Conservation (phyloP, 495 filamentous ascomycete genomes). For the Penicillium verhagenii region DNA sequence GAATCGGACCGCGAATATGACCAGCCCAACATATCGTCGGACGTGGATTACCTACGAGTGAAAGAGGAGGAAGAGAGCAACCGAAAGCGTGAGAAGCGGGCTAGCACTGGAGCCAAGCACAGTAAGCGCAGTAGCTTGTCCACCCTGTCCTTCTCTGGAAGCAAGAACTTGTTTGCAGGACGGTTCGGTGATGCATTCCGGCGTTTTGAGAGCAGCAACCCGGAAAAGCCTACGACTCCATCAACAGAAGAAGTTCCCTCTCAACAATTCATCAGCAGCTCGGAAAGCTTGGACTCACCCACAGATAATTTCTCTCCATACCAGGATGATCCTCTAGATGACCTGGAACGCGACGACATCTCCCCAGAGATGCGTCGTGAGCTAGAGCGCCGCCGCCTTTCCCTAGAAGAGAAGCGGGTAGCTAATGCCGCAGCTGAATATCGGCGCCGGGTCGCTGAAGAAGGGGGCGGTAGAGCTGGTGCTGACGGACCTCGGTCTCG, state of each 20-base stretch:
- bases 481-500: slow-evolving; percentile 55
- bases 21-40: slow-evolving; percentile 68
- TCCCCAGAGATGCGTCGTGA: slow-evolving; percentile 89
- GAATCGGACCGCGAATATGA: slow-evolving; percentile 38
- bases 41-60: slow-evolving; percentile 81
- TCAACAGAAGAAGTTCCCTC: slow-evolving; percentile 35
- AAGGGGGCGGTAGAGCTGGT: slow-evolving; percentile 50
- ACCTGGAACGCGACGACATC: slow-evolving; percentile 66
- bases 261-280: not conserved
- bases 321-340: slow-evolving; percentile 55
- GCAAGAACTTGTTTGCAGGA: slow-evolving; percentile 82
- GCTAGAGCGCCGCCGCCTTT: slow-evolving; percentile 78
- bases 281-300: not conserved
- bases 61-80: slow-evolving; percentile 70
- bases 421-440: slow-evolving; percentile 91
- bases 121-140: slow-evolving; percentile 79
- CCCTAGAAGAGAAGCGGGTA: slow-evolving; percentile 89
- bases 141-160: slow-evolving; percentile 69
- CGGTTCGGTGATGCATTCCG: slow-evolving; percentile 97
- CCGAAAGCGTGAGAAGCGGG: slow-evolving; percentile 69
- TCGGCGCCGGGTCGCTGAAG: slow-evolving; percentile 68
- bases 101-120: slow-evolving; percentile 62
- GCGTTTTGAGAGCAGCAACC: slow-evolving; percentile 72
- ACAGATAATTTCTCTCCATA: slow-evolving; percentile 34
- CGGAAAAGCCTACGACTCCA: slow-evolving; percentile 55